Evolutionary conservation across 2,329 filamentous ascomycete species (phyloP), one percentile per base, ranked within the genome.

Genomic region (Lachnellula hyalina): DNA sequence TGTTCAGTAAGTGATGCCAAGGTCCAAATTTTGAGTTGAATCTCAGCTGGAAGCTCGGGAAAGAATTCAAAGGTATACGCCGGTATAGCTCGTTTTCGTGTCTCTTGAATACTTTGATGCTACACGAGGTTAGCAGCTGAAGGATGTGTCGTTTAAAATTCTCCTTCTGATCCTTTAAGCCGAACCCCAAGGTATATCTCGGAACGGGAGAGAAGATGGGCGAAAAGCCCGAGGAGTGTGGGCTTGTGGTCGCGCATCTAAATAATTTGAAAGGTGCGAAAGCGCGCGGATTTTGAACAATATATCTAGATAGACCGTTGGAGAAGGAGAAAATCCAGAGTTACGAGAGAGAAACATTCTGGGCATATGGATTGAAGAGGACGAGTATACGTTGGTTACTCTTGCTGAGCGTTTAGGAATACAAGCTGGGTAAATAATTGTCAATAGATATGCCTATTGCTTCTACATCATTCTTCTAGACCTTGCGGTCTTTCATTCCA

Each of bases 221-320:
- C 0, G 58, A 84, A 42, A 59, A 55, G 54, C 54, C 48, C n/a
- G 64, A 77, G 58, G 75, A 90, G 66, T 85, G 89, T 58, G 85
- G 81, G 34, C 82, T 92, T 80, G 86, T 93, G 25, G 89, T 89
- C 14, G 84, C 88, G 46, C 88, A 92, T 71, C 72, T 92, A 56
- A 70, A 67, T 6, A 88, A 92, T 69, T 72, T 93, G 49, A 73
- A 80, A 56, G 85, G 78, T 0, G 88, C 88, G 5, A 82, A 82
- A 63, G 67, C 65, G 2, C 77, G 76, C 54, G 88, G 88, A 47
- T 54, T 57, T 51, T 54, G 51, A 54, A 35, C 54, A 36, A 57
- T 57, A 44, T 57, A 53, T 54, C 47, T 57, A 35, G 51, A 57
- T 9, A 40, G 54, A 51, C 54, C 54, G 28, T 45, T 54, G 47